phyloP scores from a whole-genome alignment of 2,329 filamentous ascomycete species.

The Mariannaea elegans region DNA sequence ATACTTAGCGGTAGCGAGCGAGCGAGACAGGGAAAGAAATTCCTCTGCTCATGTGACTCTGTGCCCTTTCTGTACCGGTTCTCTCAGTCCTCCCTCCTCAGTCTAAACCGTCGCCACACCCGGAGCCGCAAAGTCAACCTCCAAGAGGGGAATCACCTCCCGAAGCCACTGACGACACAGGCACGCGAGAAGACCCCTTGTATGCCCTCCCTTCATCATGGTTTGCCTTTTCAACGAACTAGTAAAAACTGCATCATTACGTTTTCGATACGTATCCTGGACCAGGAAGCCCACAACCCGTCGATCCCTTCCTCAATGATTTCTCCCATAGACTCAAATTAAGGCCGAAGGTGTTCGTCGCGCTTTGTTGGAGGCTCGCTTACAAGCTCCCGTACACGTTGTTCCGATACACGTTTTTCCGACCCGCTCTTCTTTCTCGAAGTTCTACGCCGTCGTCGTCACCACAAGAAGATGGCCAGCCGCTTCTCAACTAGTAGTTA shows the following conservation, averaged over 20 bases:
- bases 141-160: conserved; percentile 14
- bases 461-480: conserved; percentile 21
- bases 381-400: conserved; percentile 25
- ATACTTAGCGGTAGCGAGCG: not conserved
- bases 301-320: not conserved
- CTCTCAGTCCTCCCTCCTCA: conserved; percentile 9
- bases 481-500: not conserved
- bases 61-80: not conserved
- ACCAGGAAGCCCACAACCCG: not conserved
- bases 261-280: not conserved
- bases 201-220: not conserved
- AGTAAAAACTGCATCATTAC: conserved; percentile 1
- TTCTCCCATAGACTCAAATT: not conserved
- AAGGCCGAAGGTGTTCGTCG: conserved; percentile 9
- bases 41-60: too few species aligned
- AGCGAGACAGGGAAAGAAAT: not conserved
- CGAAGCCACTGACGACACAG: conserved; percentile 33
- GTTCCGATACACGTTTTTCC: conserved; percentile 21
- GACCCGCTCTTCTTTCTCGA: conserved; percentile 4
- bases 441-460: conserved; percentile 1
- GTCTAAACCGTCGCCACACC: conserved; percentile 14
- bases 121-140: conserved; percentile 25
- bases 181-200: conserved; percentile 13
- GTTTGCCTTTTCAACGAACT: not conserved
- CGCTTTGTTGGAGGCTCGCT: conserved; percentile 16